These are phyloP conservation scores for Collybia mongolica DNA, from an alignment of 768 basidiomycete genomes.

Conservation along the genomic window DNA sequence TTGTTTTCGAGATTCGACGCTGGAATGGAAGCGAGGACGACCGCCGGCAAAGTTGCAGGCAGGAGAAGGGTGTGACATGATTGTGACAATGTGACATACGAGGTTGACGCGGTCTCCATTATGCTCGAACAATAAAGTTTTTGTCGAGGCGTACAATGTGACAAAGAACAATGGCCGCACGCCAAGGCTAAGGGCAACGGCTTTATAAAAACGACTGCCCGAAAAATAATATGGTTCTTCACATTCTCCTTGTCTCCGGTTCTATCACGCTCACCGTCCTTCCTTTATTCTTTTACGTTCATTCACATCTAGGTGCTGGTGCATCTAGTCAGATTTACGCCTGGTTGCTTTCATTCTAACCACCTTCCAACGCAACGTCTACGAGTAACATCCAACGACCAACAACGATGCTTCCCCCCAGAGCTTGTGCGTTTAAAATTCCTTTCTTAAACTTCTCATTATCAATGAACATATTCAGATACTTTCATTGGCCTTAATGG, in stretches of 20 bases:
- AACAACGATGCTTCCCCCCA: constrained; percentile 18
- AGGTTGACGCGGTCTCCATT: neutral
- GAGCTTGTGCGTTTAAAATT: constrained; percentile 18
- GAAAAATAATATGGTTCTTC: neutral
- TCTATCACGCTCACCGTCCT: constrained; percentile 4
- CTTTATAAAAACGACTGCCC: neutral
- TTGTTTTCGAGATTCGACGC: too few species aligned
- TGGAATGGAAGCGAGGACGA: too few species aligned
- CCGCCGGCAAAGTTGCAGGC: too few species aligned
- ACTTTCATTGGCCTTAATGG: constrained; percentile 78
- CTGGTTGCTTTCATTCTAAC: constrained; percentile 12
- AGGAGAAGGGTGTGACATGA: too few species aligned
- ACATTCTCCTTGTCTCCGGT: neutral
- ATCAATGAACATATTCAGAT: constrained; percentile 28
- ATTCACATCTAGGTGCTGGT: constrained; percentile 19
- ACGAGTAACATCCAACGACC: neutral
- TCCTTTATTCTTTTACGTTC: constrained; percentile 13
- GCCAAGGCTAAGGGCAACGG: neutral
- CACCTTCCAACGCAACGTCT: neutral
- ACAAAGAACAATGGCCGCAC: neutral
- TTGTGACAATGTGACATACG: too few species aligned
- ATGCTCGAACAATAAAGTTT: neutral
- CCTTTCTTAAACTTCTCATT: neutral
- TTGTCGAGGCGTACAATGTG: constrained; percentile 2
- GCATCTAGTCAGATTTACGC: constrained; percentile 13